Conservation (phyloP, 176 grass and related monocot genomes). For the Paspalum notatum region DNA sequence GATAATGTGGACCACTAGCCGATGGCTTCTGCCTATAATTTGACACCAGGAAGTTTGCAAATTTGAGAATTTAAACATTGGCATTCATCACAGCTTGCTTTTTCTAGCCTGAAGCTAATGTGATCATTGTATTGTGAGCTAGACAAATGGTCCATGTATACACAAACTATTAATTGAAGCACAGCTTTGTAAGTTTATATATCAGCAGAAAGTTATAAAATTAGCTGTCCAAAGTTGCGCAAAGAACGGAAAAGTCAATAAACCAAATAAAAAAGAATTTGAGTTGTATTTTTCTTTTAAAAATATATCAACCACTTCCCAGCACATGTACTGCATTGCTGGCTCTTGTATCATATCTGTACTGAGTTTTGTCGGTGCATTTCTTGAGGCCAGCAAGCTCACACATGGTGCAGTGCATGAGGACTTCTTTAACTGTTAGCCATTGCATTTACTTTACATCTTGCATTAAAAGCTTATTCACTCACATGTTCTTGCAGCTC, state of each 20-base stretch:
- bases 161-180: too few species aligned
- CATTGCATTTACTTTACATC: constrained; percentile 12
- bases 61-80: background rate
- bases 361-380: background rate
- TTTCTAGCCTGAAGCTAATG: background rate
- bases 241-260: too few species aligned
- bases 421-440: background rate
- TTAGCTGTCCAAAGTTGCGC: too few species aligned
- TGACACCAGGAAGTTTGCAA: background rate
- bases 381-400: background rate
- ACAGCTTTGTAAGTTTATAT: too few species aligned
- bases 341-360: background rate
- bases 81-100: background rate
- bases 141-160: background rate
- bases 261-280: background rate
- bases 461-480: background rate
- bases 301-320: background rate
- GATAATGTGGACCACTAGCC: background rate
- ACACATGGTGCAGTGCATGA: background rate
- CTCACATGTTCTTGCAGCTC: background rate
- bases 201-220: too few species aligned
- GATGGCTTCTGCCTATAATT: background rate
- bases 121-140: background rate
- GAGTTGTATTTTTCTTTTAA: background rate
- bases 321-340: background rate